phyloP scores from a whole-genome alignment of 179 eudicot genomes.

The Silene noctiflora region DNA sequence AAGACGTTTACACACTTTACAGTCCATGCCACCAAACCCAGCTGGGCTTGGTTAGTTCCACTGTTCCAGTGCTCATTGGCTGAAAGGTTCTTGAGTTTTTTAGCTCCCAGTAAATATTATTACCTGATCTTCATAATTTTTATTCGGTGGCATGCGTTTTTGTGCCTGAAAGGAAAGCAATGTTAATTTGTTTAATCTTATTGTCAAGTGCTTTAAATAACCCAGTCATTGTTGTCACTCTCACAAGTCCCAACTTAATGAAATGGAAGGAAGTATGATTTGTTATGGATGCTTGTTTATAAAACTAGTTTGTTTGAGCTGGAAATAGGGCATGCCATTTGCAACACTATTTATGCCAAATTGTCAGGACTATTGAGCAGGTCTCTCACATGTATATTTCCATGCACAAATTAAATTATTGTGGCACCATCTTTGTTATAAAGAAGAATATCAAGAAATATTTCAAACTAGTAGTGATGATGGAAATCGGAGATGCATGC shows the following conservation, averaged over 20 bases:
- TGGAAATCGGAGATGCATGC: too few relatives aligned
- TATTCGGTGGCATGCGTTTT: neutral
- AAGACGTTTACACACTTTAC: neutral
- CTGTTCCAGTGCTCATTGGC: neutral
- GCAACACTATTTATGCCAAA: neutral
- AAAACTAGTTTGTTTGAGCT: neutral
- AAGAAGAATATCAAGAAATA: neutral
- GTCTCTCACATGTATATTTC: neutral
- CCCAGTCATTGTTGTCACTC: neutral
- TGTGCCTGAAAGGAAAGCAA: neutral
- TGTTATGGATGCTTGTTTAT: neutral
- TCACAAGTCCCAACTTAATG: neutral
- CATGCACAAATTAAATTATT: neutral
- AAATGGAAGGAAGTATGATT: neutral
- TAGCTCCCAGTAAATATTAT: neutral
- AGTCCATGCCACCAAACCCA: neutral
- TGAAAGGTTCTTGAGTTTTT: constrained; percentile 10
- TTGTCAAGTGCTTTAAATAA: neutral
- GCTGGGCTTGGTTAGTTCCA: neutral
- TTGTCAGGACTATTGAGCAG: neutral
- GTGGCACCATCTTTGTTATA: neutral
- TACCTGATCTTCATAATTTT: neutral
- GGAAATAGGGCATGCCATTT: neutral
- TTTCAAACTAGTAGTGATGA: neutral
- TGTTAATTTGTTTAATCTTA: neutral